Conservation (phyloP, 2,329 filamentous ascomycete genomes). For the Zopfia rhizophila region DNA sequence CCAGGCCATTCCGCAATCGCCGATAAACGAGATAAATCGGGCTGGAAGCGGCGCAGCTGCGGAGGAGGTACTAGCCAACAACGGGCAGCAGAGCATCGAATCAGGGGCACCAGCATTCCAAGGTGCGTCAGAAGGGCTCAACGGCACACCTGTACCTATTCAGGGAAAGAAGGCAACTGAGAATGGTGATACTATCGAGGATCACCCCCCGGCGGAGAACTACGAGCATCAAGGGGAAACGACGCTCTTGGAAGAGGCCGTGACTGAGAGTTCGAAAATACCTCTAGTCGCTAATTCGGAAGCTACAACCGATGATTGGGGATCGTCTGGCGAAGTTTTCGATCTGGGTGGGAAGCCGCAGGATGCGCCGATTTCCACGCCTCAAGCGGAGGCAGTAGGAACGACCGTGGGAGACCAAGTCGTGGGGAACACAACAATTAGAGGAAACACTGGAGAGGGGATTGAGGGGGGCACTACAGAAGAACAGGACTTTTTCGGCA, state of each 20-base stretch:
- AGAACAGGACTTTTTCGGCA: slow-evolving; percentile 47
- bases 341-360: slow-evolving; percentile 40
- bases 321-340: slow-evolving; percentile 41
- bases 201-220: slow-evolving; percentile 39
- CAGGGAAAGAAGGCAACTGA: slow-evolving; percentile 8
- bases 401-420: slow-evolving; percentile 45
- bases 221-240: slow-evolving; percentile 61
- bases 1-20: slow-evolving; percentile 16
- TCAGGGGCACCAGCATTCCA: slow-evolving; percentile 23
- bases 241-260: slow-evolving; percentile 57
- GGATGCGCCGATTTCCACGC: slow-evolving; percentile 29
- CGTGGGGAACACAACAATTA: slow-evolving; percentile 41
- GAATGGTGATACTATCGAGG: slow-evolving; percentile 18
- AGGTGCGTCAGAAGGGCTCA: slow-evolving; percentile 23
- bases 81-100: slow-evolving; percentile 31
- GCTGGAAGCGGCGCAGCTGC: slow-evolving; percentile 13
- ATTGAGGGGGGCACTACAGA: slow-evolving; percentile 48
- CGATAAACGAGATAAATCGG: slow-evolving; percentile 3
- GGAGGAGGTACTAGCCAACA: slow-evolving; percentile 23
- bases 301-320: slow-evolving; percentile 47
- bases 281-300: slow-evolving; percentile 56
- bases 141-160: slow-evolving; percentile 17
- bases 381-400: slow-evolving; percentile 38
- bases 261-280: slow-evolving; percentile 54
- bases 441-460: slow-evolving; percentile 40